Conservation (phyloP, 129 eudicot species). For the Escallonia rubra region DNA sequence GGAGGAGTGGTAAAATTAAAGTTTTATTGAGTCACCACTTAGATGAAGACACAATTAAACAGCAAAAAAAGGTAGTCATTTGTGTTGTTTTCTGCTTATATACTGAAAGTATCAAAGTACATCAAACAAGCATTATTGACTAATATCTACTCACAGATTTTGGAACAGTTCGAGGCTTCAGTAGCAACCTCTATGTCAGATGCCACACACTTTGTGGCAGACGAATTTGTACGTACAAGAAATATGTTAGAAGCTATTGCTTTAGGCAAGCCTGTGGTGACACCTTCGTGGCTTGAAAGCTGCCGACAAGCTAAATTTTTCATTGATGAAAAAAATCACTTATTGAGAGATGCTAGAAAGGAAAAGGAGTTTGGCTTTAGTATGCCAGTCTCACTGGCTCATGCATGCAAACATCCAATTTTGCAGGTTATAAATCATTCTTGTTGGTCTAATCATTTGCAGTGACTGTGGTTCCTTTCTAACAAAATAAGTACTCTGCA, state of each 20-base stretch:
- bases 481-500: constrained; percentile 19
- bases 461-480: constrained; percentile 4
- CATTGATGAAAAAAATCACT: constrained; percentile 73
- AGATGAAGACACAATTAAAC: constrained; percentile 65
- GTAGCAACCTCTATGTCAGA: constrained; percentile 65
- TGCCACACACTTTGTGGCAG: constrained; percentile 88
- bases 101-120: no score
- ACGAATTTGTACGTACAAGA: constrained; percentile 81
- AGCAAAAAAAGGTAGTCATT: constrained; percentile 72
- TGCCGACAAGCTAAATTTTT: constrained; percentile 74
- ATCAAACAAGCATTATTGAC: background rate
- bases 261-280: constrained; percentile 76
- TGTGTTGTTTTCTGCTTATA: background rate
- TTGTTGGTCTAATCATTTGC: background rate
- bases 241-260: constrained; percentile 99
- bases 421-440: constrained; percentile 39
- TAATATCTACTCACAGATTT: constrained; percentile 40
- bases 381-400: constrained; percentile 64
- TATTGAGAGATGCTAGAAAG: constrained; percentile 78
- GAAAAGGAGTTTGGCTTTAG: constrained; percentile 79
- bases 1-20: constrained; percentile 58
- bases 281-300: constrained; percentile 81
- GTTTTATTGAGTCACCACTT: constrained; percentile 89
- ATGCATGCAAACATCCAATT: constrained; percentile 66
- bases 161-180: constrained; percentile 65